A percentile compares a stretch with the other conserved stretches of the same genome.
These are phyloP conservation scores for Aschersonia sp. DNA, from an alignment of 2,329 filamentous ascomycete species.

Conservation along the genomic window DNA sequence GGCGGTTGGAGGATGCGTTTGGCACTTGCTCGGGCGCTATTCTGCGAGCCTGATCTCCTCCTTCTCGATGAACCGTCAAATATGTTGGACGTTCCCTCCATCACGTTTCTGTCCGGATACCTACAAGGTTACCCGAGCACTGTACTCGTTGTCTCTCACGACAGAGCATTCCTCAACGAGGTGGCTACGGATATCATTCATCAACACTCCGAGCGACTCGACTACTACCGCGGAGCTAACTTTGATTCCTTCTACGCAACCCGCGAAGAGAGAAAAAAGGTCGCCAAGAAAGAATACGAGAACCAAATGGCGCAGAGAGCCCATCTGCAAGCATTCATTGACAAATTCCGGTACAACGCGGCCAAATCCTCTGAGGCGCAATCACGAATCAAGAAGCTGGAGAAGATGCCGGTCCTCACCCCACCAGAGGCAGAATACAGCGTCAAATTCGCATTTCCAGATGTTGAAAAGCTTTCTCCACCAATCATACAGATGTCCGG, in stretches of 20 bases:
- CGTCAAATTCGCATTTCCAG: conserved; percentile 93
- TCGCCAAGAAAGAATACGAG: conserved; percentile 91
- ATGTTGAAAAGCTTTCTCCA: conserved; percentile 92
- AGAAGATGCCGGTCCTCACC: conserved; percentile 88
- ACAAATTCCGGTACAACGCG: conserved; percentile 99
- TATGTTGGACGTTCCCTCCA: conserved; percentile 99
- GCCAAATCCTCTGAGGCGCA: conserved; percentile 97
- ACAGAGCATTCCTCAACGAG: conserved; percentile 97
- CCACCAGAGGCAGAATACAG: conserved; percentile 86
- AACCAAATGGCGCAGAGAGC: conserved; percentile 92
- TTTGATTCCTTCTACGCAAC: conserved; percentile 97
- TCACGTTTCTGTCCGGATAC: conserved; percentile 94
- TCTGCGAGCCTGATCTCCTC: conserved; percentile 92
- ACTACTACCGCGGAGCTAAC: conserved; percentile 97
- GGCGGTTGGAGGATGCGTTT: conserved; percentile 99
- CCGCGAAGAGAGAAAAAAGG: conserved; percentile 93
- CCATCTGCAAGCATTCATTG: conserved; percentile 94
- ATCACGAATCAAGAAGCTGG: conserved; percentile 96
- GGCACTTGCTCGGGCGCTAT: conserved; percentile 83
- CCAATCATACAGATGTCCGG: conserved; percentile 96
- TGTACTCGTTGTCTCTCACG: conserved; percentile 92
- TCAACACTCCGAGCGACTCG: conserved; percentile 89
- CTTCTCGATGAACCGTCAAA: conserved; percentile 98
- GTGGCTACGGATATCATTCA: conserved; percentile 98
- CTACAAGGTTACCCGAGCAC: conserved; percentile 90